Conservation (phyloP, 495 filamentous ascomycete genomes). For the Talaromyces nanjingensis region DNA sequence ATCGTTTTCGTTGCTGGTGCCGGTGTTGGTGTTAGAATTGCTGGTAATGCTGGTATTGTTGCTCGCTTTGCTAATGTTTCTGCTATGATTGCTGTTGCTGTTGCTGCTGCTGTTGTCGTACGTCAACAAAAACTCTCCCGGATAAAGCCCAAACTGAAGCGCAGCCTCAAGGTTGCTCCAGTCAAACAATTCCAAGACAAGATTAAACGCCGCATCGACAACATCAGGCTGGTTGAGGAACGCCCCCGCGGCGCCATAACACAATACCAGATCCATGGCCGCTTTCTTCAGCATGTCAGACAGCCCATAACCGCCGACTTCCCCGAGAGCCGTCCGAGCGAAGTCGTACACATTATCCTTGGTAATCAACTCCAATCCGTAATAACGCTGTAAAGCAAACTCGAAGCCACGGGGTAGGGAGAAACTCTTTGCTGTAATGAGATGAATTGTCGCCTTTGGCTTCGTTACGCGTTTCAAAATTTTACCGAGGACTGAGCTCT, state of each 20-base stretch:
- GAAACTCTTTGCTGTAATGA: conserved; percentile 15
- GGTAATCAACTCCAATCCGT: conserved; percentile 16
- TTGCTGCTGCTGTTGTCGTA: conserved; percentile 4
- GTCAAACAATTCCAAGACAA: conserved; percentile 17
- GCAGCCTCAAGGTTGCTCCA: conserved; percentile 25
- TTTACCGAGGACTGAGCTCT: neutral
- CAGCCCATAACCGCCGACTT: neutral
- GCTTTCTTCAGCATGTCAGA: conserved; percentile 10
- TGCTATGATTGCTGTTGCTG: neutral
- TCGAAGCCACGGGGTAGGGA: conserved; percentile 19
- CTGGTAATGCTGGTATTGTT: neutral
- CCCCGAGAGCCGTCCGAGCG: conserved; percentile 13
- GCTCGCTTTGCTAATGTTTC: neutral
- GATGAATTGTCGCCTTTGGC: conserved; percentile 11
- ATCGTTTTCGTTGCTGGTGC: neutral
- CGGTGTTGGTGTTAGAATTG: neutral
- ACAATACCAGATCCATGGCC: conserved; percentile 23
- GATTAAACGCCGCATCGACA: conserved; percentile 19
- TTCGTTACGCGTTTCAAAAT: neutral
- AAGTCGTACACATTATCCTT: conserved; percentile 5
- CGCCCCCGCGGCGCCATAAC: conserved; percentile 23
- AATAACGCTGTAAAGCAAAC: conserved; percentile 21
- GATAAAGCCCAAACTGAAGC: conserved; percentile 19
- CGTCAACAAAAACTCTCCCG: conserved; percentile 12
- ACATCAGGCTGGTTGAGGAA: conserved; percentile 20